Evolutionary conservation across 208 protist genomes (phyloP), one percentile per base, ranked within the genome.

Genomic region (Wallacemonas sp.): DNA sequence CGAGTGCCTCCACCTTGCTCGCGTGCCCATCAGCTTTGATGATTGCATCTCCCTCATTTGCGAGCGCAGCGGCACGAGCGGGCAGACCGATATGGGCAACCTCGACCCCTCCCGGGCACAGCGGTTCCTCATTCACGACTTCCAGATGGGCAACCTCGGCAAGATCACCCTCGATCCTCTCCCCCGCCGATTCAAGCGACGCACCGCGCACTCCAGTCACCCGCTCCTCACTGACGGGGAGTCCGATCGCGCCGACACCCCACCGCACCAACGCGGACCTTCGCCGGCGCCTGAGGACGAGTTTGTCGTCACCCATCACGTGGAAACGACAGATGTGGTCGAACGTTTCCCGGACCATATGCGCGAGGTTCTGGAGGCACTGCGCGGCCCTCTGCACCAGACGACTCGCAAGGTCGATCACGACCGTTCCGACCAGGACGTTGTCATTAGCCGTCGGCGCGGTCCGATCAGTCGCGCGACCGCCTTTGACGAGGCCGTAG

Each of bases 31-130:
- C 48, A 92, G 80, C 74, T 97, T 92, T 68, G 88, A 97, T 61
- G 91, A 97, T 74, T 94, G 88, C 61, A 76, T 95, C n/a, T 79
- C 86, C 23, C 86, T 94, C 79, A 91, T 97, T 39, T 93, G 86
- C 70, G 89, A 97, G 71, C 73, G 91, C 32, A 94, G 88, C 69
- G 87, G 88, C 12, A 81, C 75, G 7, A 94, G 87, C 65, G 92
- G 78, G 23, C 84, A 92, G 59, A 95, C 83, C 1, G 85, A 94
- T 28, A 70, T 95, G 70, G 87, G 87, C 39, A 93, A 89, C 74
- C 69, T 93, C 31, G 79, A 95, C 49, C 78, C 87, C 16, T 73
- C 70, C 20, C 72, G 76, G 4, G 88, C 89, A 2, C 86, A 95
- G 33, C 77, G 75, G 23, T 92, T 94, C 62, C 77, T 97, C 11